A percentile compares a stretch with the other conserved stretches of the same genome.
These are phyloP conservation scores for Leptographium wingfieldii DNA, from an alignment of 2,329 filamentous ascomycete species.

Conservation along the genomic window DNA sequence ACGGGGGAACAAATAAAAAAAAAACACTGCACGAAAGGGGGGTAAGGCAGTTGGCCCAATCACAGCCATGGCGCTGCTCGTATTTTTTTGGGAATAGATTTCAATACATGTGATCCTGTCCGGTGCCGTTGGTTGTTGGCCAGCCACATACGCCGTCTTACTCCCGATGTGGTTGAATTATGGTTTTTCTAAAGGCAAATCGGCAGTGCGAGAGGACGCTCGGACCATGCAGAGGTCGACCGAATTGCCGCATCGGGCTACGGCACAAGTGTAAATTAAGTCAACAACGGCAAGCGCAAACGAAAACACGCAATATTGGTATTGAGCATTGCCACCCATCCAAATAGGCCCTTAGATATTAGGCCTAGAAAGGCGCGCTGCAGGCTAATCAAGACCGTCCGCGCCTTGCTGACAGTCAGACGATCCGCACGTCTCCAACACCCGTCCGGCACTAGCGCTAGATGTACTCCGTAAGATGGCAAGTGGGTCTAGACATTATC, in stretches of 20 bases:
- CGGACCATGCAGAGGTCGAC: background rate
- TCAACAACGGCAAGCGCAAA: background rate
- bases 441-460: background rate
- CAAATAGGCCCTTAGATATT: background rate
- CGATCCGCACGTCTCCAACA: background rate
- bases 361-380: background rate
- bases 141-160: no score
- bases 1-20: no score
- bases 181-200: background rate
- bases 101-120: no score
- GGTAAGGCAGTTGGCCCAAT: no score
- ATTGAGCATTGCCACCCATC: background rate
- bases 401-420: background rate
- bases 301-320: no score
- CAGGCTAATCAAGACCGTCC: background rate
- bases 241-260: background rate
- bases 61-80: no score
- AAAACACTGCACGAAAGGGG: no score
- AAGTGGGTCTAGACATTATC: background rate
- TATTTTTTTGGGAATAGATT: no score
- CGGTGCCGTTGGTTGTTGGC: no score
- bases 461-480: background rate
- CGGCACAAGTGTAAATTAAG: background rate
- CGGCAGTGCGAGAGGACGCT: background rate
- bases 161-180: background rate